phyloP scores from a whole-genome alignment of 768 basidiomycete species.

The Leccinum variicolor region DNA sequence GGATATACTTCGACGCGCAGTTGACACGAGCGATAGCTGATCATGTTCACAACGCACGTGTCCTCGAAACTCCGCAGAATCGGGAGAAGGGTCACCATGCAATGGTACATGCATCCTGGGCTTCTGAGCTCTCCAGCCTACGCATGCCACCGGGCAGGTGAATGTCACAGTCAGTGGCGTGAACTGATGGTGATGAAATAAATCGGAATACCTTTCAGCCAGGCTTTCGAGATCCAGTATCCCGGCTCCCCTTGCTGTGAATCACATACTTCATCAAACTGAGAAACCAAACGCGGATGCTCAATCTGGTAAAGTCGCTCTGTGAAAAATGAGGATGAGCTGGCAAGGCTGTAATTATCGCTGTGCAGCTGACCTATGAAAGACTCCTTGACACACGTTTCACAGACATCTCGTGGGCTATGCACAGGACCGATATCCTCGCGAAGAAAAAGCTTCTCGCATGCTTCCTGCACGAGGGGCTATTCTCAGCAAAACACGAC shows the following conservation, averaged over 20 bases:
- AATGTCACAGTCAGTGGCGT: slow-evolving; percentile 9
- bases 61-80: slow-evolving; percentile 47
- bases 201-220: slow-evolving; percentile 61
- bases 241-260: slow-evolving; percentile 41
- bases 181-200: slow-evolving; percentile 9
- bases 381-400: slow-evolving; percentile 48
- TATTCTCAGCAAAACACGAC: background rate
- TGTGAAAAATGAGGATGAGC: slow-evolving; percentile 25
- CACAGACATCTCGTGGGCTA: slow-evolving; percentile 53
- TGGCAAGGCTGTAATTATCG: background rate
- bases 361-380: slow-evolving; percentile 50
- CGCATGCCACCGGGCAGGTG: slow-evolving; percentile 5
- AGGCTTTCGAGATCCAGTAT: slow-evolving; percentile 75
- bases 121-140: slow-evolving; percentile 70
- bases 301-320: slow-evolving; percentile 68
- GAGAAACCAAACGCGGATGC: slow-evolving; percentile 58
- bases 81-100: slow-evolving; percentile 65
- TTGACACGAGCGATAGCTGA: slow-evolving; percentile 50
- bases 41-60: slow-evolving; percentile 77
- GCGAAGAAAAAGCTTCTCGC: slow-evolving; percentile 26
- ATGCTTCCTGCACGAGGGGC: slow-evolving; percentile 18
- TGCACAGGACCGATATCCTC: slow-evolving; percentile 51
- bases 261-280: slow-evolving; percentile 54
- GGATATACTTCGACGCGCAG: slow-evolving; percentile 61
- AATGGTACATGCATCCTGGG: slow-evolving; percentile 73